A percentile compares a stretch with the other conserved stretches of the same genome.
phyloP scores from a whole-genome alignment of 495 filamentous ascomycete species.

The Penicillium psychrofluorescens region DNA sequence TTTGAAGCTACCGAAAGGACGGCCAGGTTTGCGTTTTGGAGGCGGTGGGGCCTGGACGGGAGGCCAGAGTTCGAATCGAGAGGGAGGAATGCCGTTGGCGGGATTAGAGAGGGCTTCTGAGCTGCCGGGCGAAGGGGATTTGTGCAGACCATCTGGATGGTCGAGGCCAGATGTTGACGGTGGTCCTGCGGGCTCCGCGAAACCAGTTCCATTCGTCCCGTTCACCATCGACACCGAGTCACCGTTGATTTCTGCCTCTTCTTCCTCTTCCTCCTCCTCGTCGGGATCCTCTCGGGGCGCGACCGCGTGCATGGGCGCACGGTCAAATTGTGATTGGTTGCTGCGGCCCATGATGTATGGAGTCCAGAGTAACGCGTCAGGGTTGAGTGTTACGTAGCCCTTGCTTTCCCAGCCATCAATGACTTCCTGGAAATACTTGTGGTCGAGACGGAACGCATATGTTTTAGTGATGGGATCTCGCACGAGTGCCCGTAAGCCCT shows the following conservation, averaged over 20 bases:
- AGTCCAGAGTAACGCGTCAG: constrained; percentile 83
- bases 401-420: constrained; percentile 82
- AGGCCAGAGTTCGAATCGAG: constrained; percentile 79
- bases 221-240: constrained; percentile 7
- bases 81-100: constrained; percentile 57
- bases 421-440: constrained; percentile 72
- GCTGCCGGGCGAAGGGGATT: constrained; percentile 1
- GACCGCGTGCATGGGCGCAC: constrained; percentile 77
- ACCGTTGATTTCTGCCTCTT: constrained; percentile 29
- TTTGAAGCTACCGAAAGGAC: constrained; percentile 32
- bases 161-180: constrained; percentile 28
- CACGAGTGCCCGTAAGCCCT: constrained; percentile 80
- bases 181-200: constrained; percentile 28
- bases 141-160: constrained; percentile 26
- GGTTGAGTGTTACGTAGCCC: constrained; percentile 77
- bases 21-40: constrained; percentile 36
- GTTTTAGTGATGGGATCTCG: constrained; percentile 80
- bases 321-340: constrained; percentile 77
- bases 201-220: constrained; percentile 9
- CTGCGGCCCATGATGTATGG: constrained; percentile 91
- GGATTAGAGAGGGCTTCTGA: constrained; percentile 16
- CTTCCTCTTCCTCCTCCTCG: constrained; percentile 48
- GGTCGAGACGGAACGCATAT: constrained; percentile 84
- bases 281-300: constrained; percentile 68
- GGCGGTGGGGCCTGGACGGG: constrained; percentile 54